phyloP scores from a whole-genome alignment of 352 stramenopile species.

The Thalassiosira exigua region DNA sequence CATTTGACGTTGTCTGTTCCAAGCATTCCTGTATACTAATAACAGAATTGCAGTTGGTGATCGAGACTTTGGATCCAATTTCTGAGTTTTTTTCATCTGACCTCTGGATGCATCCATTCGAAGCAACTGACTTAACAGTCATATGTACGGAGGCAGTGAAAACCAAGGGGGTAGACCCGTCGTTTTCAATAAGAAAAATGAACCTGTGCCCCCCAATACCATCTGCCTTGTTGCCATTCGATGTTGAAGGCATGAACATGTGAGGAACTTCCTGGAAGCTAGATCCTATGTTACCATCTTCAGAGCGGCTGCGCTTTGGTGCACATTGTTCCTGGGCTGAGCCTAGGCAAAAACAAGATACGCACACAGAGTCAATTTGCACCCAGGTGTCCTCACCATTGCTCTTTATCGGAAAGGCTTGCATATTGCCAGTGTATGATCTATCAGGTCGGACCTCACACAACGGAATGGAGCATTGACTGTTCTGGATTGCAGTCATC shows the following conservation, averaged over 20 bases:
- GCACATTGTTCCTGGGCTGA: slow-evolving; percentile 4
- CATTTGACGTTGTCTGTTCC: slow-evolving; percentile 26
- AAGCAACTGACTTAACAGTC: slow-evolving; percentile 26
- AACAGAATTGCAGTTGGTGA: background rate
- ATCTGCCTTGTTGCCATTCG: background rate
- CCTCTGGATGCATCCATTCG: slow-evolving; percentile 19
- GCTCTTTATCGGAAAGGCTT: too few species aligned
- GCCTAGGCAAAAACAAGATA: slow-evolving; percentile 72
- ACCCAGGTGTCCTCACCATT: too few species aligned
- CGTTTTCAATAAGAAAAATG: slow-evolving; percentile 44
- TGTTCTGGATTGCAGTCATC: slow-evolving; percentile 32
- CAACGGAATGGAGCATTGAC: slow-evolving; percentile 51
- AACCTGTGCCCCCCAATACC: slow-evolving; percentile 29
- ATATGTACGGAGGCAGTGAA: slow-evolving; percentile 54
- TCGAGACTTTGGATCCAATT: too few species aligned
- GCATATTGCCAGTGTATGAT: too few species aligned
- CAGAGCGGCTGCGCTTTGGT: too few species aligned
- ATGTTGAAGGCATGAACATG: slow-evolving; percentile 38
- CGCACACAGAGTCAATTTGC: slow-evolving; percentile 50
- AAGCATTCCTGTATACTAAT: slow-evolving; percentile 47
- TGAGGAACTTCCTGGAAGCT: slow-evolving; percentile 14
- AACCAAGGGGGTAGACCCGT: too few species aligned
- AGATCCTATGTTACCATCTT: too few species aligned
- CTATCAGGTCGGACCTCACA: slow-evolving; percentile 15
- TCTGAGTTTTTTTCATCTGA: too few species aligned